Evolutionary conservation across 352 stramenopile genomes (phyloP), one percentile per base, ranked within the genome.

Genomic region (Pythium oligandrum): DNA sequence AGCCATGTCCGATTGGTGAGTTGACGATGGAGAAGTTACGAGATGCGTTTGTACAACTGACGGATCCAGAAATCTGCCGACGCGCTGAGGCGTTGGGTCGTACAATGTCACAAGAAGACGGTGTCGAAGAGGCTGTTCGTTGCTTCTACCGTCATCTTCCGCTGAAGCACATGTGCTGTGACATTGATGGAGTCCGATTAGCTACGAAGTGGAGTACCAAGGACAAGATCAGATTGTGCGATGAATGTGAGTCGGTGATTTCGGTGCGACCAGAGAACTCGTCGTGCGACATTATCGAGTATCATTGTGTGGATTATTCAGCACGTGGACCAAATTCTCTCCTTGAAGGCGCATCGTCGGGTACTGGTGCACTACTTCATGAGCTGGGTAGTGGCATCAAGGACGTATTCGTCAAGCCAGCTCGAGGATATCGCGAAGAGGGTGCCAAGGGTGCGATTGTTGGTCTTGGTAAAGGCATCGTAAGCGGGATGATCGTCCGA

Each of bases 101-200:
- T 0, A 51, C 75, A 40, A 94, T 97, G 84, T 57, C 62, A 2
- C 34, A 63, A 44, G 93, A 98, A 61, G 82, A 98, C 66, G 92
- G 93, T 11, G 84, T 92, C 2, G 68, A 73, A 31, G 73, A 74
- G 56, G 93, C 90, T 17, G 73, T 98, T 4, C 50, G 70, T 35
- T 72, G 70, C 37, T 98, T 98, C 59, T 95, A 96, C 43, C 70
- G 73, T 9, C 68, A 90, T 38, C 63, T 98, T 31, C 90, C 88
- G 30, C 33, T 93, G 35, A 74, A 93, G 12, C 74, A 77, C 37
- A 98, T 98, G 91, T 63, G 75, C 4, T 98, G 93, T 53, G 74
- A 88, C 44, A 54, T 86, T 8, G 63, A 66, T 2, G 71, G 68
- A 40, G 57, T 55, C 31, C 57, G 69, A 45, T 51, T 77, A 34